A percentile compares a stretch with the other conserved stretches of the same genome.
Conservation (phyloP, 2,329 filamentous ascomycete species). For the Cladosporium sp. region DNA sequence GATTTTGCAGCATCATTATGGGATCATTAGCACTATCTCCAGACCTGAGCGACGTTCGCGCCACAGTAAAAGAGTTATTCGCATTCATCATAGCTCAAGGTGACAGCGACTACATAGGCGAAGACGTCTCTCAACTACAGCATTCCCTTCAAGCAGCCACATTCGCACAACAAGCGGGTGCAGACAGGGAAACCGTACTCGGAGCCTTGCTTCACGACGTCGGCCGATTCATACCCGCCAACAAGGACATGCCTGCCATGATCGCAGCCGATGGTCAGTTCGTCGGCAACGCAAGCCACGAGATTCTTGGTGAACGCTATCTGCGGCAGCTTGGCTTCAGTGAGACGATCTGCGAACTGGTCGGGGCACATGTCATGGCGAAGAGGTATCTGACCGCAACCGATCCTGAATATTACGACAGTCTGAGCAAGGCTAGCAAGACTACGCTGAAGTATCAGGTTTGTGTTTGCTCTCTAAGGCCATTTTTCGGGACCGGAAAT, state of each 20-base stretch:
- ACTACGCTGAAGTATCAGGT: constrained; percentile 36
- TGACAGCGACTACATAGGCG: constrained; percentile 25
- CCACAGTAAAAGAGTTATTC: constrained; percentile 20
- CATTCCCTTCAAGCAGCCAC: constrained; percentile 31
- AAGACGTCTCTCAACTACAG: constrained; percentile 29
- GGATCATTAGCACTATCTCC: not conserved
- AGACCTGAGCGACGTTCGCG: constrained; percentile 13
- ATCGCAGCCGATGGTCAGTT: constrained; percentile 15
- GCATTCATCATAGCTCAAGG: constrained; percentile 25
- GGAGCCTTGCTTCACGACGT: constrained; percentile 42
- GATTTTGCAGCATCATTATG: too few species aligned
- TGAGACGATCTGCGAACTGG: constrained; percentile 34
- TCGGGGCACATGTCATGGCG: constrained; percentile 38
- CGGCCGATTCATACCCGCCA: constrained; percentile 40
- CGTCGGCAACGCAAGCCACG: constrained; percentile 35
- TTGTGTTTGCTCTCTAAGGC: too few species aligned
- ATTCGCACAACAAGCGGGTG: constrained; percentile 22
- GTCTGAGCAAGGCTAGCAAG: constrained; percentile 30
- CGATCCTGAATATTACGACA: constrained; percentile 17
- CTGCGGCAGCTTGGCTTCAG: constrained; percentile 34
- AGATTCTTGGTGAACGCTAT: constrained; percentile 36
- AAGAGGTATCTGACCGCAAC: constrained; percentile 36
- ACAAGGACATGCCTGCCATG: constrained; percentile 7
- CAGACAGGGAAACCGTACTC: constrained; percentile 30
- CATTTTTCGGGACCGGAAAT: too few species aligned